Conservation (phyloP, 2,329 filamentous ascomycete species). For the Zasmidium citrigriseum region DNA sequence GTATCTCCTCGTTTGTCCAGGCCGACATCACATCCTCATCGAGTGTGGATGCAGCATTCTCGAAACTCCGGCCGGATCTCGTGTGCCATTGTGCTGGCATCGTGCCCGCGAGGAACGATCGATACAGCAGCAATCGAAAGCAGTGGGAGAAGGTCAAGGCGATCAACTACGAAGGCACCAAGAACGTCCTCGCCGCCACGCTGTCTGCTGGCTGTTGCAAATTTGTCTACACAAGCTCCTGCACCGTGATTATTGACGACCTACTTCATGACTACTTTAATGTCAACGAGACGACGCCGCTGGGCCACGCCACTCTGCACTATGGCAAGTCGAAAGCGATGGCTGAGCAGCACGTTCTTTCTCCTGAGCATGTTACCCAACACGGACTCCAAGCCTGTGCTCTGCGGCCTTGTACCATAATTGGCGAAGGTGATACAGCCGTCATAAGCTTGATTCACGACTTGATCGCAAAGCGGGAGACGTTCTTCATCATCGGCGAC, state of each 20-base stretch:
- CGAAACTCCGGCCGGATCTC: constrained; percentile 67
- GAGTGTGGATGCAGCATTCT: constrained; percentile 51
- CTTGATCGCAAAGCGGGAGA: constrained; percentile 67
- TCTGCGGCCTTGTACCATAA: constrained; percentile 84
- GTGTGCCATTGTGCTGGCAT: constrained; percentile 83
- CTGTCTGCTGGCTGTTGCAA: constrained; percentile 70
- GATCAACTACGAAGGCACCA: constrained; percentile 88
- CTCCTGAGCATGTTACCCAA: constrained; percentile 58
- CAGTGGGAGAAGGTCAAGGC: constrained; percentile 65
- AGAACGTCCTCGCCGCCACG: constrained; percentile 73
- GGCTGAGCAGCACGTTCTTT: constrained; percentile 78
- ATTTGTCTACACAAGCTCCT: constrained; percentile 88
- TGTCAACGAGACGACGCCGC: constrained; percentile 73
- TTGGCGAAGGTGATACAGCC: constrained; percentile 85
- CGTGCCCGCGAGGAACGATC: constrained; percentile 38
- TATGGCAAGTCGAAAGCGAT: constrained; percentile 90
- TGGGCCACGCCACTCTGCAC: constrained; percentile 70
- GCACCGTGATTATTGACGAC: constrained; percentile 84
- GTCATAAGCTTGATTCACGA: constrained; percentile 72
- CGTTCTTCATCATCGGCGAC: constrained; percentile 78
- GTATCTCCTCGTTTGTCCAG: constrained; percentile 37
- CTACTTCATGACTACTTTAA: constrained; percentile 71
- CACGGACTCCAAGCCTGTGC: constrained; percentile 53
- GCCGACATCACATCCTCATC: constrained; percentile 42
- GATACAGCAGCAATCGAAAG: constrained; percentile 41